A percentile compares a stretch with the other conserved stretches of the same genome.
Evolutionary conservation across 768 basidiomycete genomes (phyloP).

Genomic region (Podaxis rugospora): DNA sequence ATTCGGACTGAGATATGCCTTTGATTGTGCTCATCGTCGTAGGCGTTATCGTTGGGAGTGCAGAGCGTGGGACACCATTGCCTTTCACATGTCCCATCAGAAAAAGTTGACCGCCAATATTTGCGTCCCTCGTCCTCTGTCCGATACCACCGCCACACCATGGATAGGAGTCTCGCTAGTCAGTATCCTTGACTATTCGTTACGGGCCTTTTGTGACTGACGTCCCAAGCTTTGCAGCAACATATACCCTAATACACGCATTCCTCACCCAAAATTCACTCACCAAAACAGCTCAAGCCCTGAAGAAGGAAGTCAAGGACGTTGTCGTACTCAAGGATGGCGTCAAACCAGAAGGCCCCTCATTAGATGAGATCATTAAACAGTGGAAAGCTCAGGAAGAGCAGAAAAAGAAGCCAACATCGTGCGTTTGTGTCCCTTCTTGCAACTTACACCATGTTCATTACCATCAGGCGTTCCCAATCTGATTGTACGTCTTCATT

Average conservation of each 20-base stretch:
- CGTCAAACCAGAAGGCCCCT: conserved; percentile 40
- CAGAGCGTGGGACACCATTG: conserved; percentile 26
- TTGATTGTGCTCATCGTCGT: conserved; percentile 63
- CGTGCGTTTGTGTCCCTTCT: conserved; percentile 16
- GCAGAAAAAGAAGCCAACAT: conserved; percentile 17
- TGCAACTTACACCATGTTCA: conserved; percentile 12
- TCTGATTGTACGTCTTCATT: neutral
- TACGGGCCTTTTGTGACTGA: conserved; percentile 5
- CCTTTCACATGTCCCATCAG: conserved; percentile 20
- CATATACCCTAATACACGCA: conserved; percentile 71
- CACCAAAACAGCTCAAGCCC: conserved; percentile 63
- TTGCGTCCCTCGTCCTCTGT: neutral
- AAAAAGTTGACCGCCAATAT: conserved; percentile 16
- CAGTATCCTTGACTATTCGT: conserved; percentile 16
- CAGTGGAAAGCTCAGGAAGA: conserved; percentile 49
- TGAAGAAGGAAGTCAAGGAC: conserved; percentile 70
- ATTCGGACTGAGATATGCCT: conserved; percentile 59
- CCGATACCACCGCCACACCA: conserved; percentile 17
- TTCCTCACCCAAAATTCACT: conserved; percentile 69
- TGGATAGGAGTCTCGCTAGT: conserved; percentile 57
- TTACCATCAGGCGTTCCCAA: neutral
- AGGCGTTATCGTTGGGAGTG: neutral
- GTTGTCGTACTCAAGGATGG: conserved; percentile 58
- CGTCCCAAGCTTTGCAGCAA: conserved; percentile 37
- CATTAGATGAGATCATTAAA: conserved; percentile 60